These are phyloP conservation scores for Salix purpurea DNA, from an alignment of 345 rosid genomes.

Conservation along the genomic window DNA sequence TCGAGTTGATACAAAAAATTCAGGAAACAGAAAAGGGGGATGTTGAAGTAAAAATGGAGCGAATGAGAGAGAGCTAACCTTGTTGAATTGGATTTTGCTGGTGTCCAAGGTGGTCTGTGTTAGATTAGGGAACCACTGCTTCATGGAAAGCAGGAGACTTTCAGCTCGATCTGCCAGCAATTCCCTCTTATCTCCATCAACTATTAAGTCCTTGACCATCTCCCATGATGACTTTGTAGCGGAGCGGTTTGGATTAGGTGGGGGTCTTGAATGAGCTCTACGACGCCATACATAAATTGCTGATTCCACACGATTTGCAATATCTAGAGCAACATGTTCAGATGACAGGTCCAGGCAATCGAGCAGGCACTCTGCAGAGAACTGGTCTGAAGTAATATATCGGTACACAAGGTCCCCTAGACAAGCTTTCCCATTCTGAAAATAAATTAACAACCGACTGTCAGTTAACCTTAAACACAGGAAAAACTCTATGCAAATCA, in stretches of 20 bases:
- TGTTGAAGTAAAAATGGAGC: not conserved
- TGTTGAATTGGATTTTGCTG: slow-evolving; percentile 95
- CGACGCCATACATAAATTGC: slow-evolving; percentile 75
- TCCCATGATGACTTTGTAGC: slow-evolving; percentile 83
- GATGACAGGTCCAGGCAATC: slow-evolving; percentile 92
- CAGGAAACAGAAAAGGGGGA: not conserved
- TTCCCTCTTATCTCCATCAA: slow-evolving; percentile 80
- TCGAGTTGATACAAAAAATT: not conserved
- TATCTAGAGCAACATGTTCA: slow-evolving; percentile 87
- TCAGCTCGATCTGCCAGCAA: slow-evolving; percentile 86
- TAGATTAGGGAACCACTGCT: slow-evolving; percentile 86
- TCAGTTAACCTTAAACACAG: not conserved
- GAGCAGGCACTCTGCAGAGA: slow-evolving; percentile 80
- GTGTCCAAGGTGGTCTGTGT: slow-evolving; percentile 89
- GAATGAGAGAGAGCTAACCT: slow-evolving; percentile 28
- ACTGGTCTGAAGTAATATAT: slow-evolving; percentile 76
- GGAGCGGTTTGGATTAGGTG: slow-evolving; percentile 43
- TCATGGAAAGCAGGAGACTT: slow-evolving; percentile 73
- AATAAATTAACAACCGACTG: slow-evolving; percentile 12
- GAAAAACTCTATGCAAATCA: not conserved
- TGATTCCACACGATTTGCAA: slow-evolving; percentile 88
- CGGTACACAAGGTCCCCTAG: slow-evolving; percentile 82
- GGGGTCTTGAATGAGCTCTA: slow-evolving; percentile 51
- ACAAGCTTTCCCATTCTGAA: slow-evolving; percentile 81
- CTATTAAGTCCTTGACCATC: slow-evolving; percentile 81